Conservation (phyloP, 495 filamentous ascomycete genomes). For the Terfezia claveryi region DNA sequence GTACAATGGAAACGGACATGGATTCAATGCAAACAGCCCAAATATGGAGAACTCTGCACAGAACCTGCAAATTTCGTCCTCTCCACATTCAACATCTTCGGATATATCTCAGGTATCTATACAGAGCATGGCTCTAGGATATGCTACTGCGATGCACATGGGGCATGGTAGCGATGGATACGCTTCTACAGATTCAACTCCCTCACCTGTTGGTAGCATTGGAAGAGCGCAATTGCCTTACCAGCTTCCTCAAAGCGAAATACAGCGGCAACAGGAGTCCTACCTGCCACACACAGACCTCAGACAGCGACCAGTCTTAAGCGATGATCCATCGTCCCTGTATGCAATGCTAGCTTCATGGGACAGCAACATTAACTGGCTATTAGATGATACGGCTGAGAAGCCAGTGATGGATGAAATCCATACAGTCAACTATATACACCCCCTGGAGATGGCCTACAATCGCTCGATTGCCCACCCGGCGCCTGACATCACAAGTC, state of each 20-base stretch:
- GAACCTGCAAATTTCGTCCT: neutral
- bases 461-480: constrained; percentile 7
- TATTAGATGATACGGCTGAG: constrained; percentile 17
- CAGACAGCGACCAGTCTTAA: neutral
- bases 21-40: no score
- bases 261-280: constrained; percentile 13
- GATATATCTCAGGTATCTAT: neutral
- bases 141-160: neutral
- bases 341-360: neutral
- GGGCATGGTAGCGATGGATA: constrained; percentile 4
- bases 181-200: constrained; percentile 8
- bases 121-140: neutral
- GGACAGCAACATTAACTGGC: constrained; percentile 10
- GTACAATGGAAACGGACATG: no score
- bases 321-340: neutral
- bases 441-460: constrained; percentile 15
- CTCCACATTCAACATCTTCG: neutral
- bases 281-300: constrained; percentile 13
- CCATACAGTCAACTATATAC: constrained; percentile 10
- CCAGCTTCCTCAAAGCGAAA: constrained; percentile 17
- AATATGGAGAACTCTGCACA: no score
- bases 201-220: constrained; percentile 9
- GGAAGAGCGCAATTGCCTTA: constrained; percentile 17
- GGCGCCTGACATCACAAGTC: neutral
- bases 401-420: constrained; percentile 17